Evolutionary conservation across 768 basidiomycete genomes (phyloP).

Genomic region (Tylopilus balloui): DNA sequence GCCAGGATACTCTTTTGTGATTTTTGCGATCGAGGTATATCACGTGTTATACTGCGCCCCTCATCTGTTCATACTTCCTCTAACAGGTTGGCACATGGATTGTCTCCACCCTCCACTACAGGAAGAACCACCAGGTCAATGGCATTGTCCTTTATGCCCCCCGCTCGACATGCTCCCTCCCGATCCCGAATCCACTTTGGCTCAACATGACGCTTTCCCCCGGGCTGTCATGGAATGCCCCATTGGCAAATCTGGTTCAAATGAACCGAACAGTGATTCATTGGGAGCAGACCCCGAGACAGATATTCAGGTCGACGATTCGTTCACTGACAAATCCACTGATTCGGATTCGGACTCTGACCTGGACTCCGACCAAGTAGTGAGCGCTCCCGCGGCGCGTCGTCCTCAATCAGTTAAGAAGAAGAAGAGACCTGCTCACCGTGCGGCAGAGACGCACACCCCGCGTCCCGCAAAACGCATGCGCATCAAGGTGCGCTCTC

Average conservation of each 20-base stretch:
- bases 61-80: conserved; percentile 3
- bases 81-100: conserved; percentile 76
- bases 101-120: conserved; percentile 71
- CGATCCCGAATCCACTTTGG: not conserved
- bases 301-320: conserved; percentile 35
- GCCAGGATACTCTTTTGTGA: conserved; percentile 87
- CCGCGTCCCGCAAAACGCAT: conserved; percentile 42
- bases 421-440: conserved; percentile 30
- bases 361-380: conserved; percentile 26
- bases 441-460: conserved; percentile 17
- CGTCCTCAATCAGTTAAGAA: conserved; percentile 18
- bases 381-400: conserved; percentile 11
- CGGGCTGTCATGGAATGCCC: conserved; percentile 26
- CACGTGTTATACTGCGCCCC: conserved; percentile 7
- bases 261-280: conserved; percentile 28
- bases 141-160: conserved; percentile 69
- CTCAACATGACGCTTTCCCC: conserved; percentile 41
- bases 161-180: conserved; percentile 22
- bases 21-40: conserved; percentile 81
- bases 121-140: conserved; percentile 69
- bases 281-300: conserved; percentile 25
- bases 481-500: conserved; percentile 38
- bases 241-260: conserved; percentile 22
- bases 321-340: conserved; percentile 33
- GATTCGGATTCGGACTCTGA: conserved; percentile 31